Percentiles rank a stretch among this genome's conserved stretches.
phyloP scores from a whole-genome alignment of 2,329 filamentous ascomycete species.

The Talaromyces funiculosus region DNA sequence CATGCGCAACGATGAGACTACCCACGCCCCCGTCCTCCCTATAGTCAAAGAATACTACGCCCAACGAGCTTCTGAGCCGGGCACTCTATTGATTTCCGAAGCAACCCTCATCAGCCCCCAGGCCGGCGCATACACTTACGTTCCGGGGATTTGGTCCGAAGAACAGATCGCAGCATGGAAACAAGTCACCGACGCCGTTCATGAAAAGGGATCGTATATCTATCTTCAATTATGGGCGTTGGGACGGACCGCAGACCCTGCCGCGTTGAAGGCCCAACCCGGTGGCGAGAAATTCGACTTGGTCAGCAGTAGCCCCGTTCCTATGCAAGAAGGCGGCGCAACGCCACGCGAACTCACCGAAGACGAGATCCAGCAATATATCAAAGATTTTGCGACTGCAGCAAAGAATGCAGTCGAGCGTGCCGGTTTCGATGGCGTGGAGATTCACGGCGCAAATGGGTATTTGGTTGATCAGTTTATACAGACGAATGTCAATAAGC shows the following conservation, averaged over 20 bases:
- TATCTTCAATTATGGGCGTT: slow-evolving; percentile 56
- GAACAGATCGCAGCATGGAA: slow-evolving; percentile 55
- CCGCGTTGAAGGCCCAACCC: slow-evolving; percentile 23
- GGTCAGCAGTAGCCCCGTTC: slow-evolving; percentile 38
- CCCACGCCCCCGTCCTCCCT: slow-evolving; percentile 29
- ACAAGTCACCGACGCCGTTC: slow-evolving; percentile 54
- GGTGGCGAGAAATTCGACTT: slow-evolving; percentile 21
- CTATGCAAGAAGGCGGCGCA: slow-evolving; percentile 28
- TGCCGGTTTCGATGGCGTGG: slow-evolving; percentile 49
- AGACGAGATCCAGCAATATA: slow-evolving; percentile 38
- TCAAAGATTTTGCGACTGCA: slow-evolving; percentile 37
- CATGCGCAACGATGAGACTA: slow-evolving; percentile 43
- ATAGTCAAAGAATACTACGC: slow-evolving; percentile 46
- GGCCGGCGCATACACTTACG: slow-evolving; percentile 43
- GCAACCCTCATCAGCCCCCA: slow-evolving; percentile 46
- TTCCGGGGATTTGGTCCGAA: slow-evolving; percentile 51
- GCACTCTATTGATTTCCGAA: slow-evolving; percentile 54
- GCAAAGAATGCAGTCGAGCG: slow-evolving; percentile 45
- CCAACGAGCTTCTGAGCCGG: slow-evolving; percentile 46
- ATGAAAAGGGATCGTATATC: slow-evolving; percentile 54
- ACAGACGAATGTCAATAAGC: slow-evolving; percentile 42
- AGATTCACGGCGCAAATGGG: slow-evolving; percentile 45
- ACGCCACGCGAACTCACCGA: slow-evolving; percentile 21
- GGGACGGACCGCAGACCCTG: slow-evolving; percentile 48
- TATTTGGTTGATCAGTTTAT: slow-evolving; percentile 49